Base-by-base conservation (phyloP, 1,139 yeast genomes). In the Geotrichum klebahnii region DNA sequence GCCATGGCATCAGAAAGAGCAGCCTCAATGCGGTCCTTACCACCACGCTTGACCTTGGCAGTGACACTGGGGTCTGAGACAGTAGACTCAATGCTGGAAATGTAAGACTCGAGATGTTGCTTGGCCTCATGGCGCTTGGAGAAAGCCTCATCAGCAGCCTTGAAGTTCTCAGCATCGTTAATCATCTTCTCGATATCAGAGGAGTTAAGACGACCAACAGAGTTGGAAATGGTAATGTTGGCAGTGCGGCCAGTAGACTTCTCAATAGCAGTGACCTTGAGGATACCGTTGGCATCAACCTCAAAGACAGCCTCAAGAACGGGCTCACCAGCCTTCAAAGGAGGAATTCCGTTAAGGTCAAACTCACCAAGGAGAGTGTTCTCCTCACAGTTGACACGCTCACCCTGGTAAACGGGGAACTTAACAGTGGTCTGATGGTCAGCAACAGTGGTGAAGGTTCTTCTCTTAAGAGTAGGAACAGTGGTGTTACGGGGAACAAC, bases 321-420 rank as follows among this genome's bases (percentile, higher is more conserved):
- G 79, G 97, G 97, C 78, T 90, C 97, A 77, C 97, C 97, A 76
- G 96, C 97, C 75, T 84, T 86, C 90, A 92, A 82, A 75, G 97
- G 97, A 74, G 98, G 98, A 68, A 92, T 88, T 78, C 92, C 92
- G 82, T 87, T 88, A 75, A 92, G 86, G 84, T 92, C 97, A 77
- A 92, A 92, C 80, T 92, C 97, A 82, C 98, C 98, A 74, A 92
- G 86, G 72, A 90, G 84, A 71, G 96, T 89, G 95, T 92, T 92
- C 80, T 92, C 97, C 66, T 88, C 74, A 82, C 97, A 90, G 95
- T 90, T 92, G 72, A 89, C 96, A 82, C 98, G 96, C 81, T 92
- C 98, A 84, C 98, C 98, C 79, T 92, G 97, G 92, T 90, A 92
- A 61, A 92, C 97, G 76, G 97, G 98, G 96, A 92, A 90, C 76